Conservation (phyloP, 495 filamentous ascomycete genomes). For the Neurospora tetrasperma region DNA sequence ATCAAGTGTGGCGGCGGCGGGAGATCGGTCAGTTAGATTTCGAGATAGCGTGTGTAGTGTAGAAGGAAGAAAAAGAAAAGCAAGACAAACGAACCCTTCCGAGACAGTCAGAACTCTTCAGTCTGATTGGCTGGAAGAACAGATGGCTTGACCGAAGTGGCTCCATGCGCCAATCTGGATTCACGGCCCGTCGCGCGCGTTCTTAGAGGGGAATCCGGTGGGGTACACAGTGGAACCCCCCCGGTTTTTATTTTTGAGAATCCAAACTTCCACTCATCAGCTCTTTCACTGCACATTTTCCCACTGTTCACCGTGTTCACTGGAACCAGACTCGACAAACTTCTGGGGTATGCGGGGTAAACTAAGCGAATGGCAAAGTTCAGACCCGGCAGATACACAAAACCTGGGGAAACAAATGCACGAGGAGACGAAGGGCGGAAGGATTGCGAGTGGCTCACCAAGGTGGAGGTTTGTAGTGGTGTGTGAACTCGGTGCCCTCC, state of each 20-base stretch:
- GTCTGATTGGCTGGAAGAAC: constrained; percentile 19
- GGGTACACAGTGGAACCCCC: background rate
- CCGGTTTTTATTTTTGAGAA: background rate
- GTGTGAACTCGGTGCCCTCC: background rate
- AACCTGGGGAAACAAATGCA: background rate
- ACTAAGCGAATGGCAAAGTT: background rate
- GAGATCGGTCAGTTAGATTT: background rate
- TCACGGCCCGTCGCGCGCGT: constrained; percentile 21
- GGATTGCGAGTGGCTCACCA: background rate
- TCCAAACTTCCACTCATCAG: background rate
- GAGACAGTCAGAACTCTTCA: background rate
- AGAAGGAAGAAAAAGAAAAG: background rate
- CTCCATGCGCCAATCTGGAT: constrained; percentile 22
- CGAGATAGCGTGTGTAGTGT: background rate
- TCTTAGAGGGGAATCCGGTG: background rate
- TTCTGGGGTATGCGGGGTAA: background rate
- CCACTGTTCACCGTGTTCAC: too few species aligned
- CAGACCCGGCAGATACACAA: background rate
- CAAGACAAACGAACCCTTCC: constrained; percentile 7
- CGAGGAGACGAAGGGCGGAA: background rate
- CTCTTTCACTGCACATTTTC: background rate
- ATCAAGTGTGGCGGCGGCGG: background rate
- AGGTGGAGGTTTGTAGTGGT: background rate
- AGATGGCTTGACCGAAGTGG: background rate
- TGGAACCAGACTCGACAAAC: background rate